These are phyloP conservation scores for Colletotrichum chrysophilum DNA, from an alignment of 2,329 filamentous ascomycete species.

Conservation along the genomic window DNA sequence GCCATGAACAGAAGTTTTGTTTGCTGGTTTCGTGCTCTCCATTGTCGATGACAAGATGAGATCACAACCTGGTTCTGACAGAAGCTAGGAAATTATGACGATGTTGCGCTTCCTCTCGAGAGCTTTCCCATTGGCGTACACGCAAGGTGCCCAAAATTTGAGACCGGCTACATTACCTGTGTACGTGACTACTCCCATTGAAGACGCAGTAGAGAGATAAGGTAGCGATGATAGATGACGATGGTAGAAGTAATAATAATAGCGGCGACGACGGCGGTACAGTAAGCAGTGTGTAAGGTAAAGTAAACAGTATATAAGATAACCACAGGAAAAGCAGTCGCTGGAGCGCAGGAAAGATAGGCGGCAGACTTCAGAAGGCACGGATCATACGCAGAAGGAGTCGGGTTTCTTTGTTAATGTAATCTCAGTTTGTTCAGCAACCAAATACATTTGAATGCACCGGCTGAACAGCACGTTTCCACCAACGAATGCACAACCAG, in stretches of 20 bases:
- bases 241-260: background rate
- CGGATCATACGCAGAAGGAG: background rate
- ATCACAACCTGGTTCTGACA: background rate
- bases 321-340: background rate
- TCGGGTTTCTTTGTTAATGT: background rate
- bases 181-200: background rate
- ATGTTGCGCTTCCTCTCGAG: background rate
- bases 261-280: background rate
- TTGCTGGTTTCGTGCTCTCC: background rate
- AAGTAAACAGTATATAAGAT: background rate
- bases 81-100: background rate
- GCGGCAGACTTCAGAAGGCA: background rate
- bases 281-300: background rate
- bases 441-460: background rate
- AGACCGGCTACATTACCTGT: background rate
- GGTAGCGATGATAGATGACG: background rate
- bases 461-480: background rate
- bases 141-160: background rate
- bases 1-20: background rate
- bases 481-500: background rate
- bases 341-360: background rate
- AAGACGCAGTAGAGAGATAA: rapidly evolving
- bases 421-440: background rate
- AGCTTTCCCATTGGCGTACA: background rate
- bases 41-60: background rate